Evolutionary conservation across 768 basidiomycete species (phyloP).

Genomic region (Pleurotus sapidus): DNA sequence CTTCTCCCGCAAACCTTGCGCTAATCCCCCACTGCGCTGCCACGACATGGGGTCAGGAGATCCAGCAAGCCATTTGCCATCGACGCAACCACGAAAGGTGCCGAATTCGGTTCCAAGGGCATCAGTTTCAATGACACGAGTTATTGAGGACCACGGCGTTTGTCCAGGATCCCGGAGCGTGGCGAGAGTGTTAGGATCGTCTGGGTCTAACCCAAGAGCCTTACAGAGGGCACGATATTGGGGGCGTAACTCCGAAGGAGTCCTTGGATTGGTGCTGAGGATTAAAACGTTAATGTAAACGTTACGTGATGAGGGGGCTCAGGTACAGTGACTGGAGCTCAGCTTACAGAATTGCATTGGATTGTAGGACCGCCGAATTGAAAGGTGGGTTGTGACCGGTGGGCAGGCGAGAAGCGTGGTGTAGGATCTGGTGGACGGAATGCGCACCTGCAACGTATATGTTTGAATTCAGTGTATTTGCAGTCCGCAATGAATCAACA

Average conservation of each 20-base stretch:
- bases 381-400: conserved; percentile 58
- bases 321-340: background rate
- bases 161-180: conserved; percentile 46
- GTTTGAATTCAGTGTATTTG: background rate
- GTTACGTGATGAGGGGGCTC: background rate
- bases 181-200: conserved; percentile 43
- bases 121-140: conserved; percentile 57
- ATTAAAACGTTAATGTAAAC: background rate
- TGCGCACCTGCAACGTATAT: conserved; percentile 51
- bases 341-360: conserved; percentile 71
- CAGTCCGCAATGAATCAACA: background rate
- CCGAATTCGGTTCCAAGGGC: conserved; percentile 47
- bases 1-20: conserved; percentile 46
- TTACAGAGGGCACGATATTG: conserved; percentile 66
- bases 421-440: conserved; percentile 72
- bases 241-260: conserved; percentile 50
- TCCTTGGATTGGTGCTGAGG: conserved; percentile 53
- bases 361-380: conserved; percentile 63
- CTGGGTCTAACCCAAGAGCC: conserved; percentile 53
- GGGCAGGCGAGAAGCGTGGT: conserved; percentile 64
- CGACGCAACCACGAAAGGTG: conserved; percentile 68
- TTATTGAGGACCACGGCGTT: conserved; percentile 49
- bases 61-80: conserved; percentile 54
- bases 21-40: conserved; percentile 63
- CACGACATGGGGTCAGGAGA: conserved; percentile 61